Base-by-base conservation (phyloP, 345 rosid species). In the Eucalyptus fibrosa region DNA sequence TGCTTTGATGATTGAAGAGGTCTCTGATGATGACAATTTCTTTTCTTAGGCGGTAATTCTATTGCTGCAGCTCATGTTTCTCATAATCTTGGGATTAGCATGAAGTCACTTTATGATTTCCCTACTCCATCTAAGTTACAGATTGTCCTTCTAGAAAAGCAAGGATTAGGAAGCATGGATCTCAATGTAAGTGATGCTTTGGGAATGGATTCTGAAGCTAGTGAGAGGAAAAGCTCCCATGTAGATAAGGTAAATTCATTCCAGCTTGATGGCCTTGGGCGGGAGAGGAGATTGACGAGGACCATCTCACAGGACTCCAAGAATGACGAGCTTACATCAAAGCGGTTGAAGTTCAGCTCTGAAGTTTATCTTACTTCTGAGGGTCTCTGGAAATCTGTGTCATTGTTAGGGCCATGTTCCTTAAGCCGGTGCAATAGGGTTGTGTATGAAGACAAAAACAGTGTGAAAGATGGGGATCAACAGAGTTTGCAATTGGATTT, bases 1-100 rank as follows among this genome's bases (percentile, higher is more conserved):
- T 86, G 96, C 94, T 90, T 89, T 97, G 92, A 88, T 94, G 96
- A 92, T 96, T 86, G 92, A 94, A 91, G 97, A 94, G 89, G 94
- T 98, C 89, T 93, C 94, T 87, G 93, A 92, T 51, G 93, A 94
- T 92, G 98, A 94, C 87, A 95, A 98, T 94, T 98, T 98, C 93
- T 98, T 98, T 92, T 88, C 69, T 92, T 96, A 91, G 99, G 99
- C 90, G 99, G 99, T 89, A 95, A 96, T 92, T 98, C 99, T 69
- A 89, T 98, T 86, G 86, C 97, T 42, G 99, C 99, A 55, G 98
- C 99, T 12, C 97, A 96, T 91, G 96, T 91, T 93, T 94, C 97
- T 89, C 95, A 96, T 92, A 93, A 91, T 92, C 94, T 98, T 81
- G 96, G 99, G 88, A 95, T 96, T 90, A 93, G 93, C 92, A 96